Conservation (phyloP, 192 early-diverging fungal genomes). For the Podila clonocystis region DNA sequence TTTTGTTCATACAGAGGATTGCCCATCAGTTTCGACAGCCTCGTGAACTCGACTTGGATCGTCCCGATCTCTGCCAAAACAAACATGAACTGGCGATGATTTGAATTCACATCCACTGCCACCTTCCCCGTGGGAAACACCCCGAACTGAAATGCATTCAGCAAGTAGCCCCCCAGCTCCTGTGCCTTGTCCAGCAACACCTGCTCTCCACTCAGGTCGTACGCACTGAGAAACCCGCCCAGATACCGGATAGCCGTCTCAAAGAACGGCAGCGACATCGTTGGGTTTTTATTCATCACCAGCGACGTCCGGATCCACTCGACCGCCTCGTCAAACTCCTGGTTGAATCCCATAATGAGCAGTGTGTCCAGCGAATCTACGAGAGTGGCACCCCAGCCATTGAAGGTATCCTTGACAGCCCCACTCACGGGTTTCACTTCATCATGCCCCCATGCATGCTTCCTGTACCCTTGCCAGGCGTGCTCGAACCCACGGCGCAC, state of each 20-base stretch:
- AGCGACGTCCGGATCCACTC: slow-evolving; percentile 56
- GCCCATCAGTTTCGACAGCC: slow-evolving; percentile 80
- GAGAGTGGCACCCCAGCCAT: slow-evolving; percentile 71
- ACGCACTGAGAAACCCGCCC: slow-evolving; percentile 81
- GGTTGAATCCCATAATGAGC: slow-evolving; percentile 76
- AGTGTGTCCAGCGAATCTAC: slow-evolving; percentile 89
- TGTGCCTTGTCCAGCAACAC: slow-evolving; percentile 71
- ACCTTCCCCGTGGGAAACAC: not conserved
- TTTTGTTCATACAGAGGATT: slow-evolving; percentile 68
- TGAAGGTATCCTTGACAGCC: slow-evolving; percentile 22
- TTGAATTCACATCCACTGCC: not conserved
- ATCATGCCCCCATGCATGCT: slow-evolving; percentile 80
- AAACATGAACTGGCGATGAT: not conserved
- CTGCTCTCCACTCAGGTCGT: slow-evolving; percentile 76
- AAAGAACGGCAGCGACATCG: slow-evolving; percentile 68
- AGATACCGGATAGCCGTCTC: slow-evolving; percentile 78
- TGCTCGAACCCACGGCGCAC: slow-evolving; percentile 67
- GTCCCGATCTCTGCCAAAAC: slow-evolving; percentile 74
- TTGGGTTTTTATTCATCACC: slow-evolving; percentile 57
- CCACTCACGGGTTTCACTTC: slow-evolving; percentile 57
- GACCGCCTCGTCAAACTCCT: slow-evolving; percentile 76
- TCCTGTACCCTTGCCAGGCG: slow-evolving; percentile 78
- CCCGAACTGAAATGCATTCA: slow-evolving; percentile 66
- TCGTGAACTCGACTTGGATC: slow-evolving; percentile 81
- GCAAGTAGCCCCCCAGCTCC: slow-evolving; percentile 68